Percentiles rank a stretch among this genome's conserved stretches.
phyloP scores from a whole-genome alignment of 495 filamentous ascomycete genomes.

The Staphylotrichum longicolle region DNA sequence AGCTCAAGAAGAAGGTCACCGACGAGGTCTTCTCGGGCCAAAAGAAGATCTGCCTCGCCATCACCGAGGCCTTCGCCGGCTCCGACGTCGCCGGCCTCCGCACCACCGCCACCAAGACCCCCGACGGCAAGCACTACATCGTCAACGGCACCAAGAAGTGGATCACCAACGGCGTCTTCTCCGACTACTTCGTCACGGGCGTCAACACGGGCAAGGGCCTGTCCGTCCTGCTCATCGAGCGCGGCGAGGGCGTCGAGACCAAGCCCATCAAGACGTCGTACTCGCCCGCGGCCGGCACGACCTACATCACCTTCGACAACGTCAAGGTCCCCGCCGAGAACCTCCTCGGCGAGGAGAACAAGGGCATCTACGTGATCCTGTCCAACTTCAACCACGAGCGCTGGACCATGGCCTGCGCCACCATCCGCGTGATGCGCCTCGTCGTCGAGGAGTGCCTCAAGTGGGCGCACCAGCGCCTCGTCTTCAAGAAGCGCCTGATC shows the following conservation, averaged over 20 bases:
- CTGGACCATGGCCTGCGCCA: slow-evolving; percentile 65
- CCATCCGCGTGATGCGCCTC: slow-evolving; percentile 62
- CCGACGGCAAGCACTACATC: slow-evolving; percentile 81
- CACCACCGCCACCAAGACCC: slow-evolving; percentile 76
- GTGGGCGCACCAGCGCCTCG: slow-evolving; percentile 85
- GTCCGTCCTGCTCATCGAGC: slow-evolving; percentile 71
- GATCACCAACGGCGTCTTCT: slow-evolving; percentile 87
- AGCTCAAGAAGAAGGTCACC: slow-evolving; percentile 62
- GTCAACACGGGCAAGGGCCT: slow-evolving; percentile 82
- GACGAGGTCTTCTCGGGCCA: slow-evolving; percentile 73
- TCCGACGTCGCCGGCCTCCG: slow-evolving; percentile 81
- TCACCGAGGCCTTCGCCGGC: slow-evolving; percentile 87
- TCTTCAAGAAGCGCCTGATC: slow-evolving; percentile 77
- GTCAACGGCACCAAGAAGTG: slow-evolving; percentile 91
- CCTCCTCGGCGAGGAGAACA: slow-evolving; percentile 79
- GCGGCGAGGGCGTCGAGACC: slow-evolving; percentile 68
- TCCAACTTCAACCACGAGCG: slow-evolving; percentile 84
- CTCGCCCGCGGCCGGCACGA: slow-evolving; percentile 73
- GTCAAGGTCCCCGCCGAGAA: slow-evolving; percentile 80
- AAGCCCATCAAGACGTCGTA: slow-evolving; percentile 84
- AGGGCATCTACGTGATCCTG: slow-evolving; percentile 86
- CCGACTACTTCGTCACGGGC: slow-evolving; percentile 80
- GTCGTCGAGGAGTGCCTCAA: slow-evolving; percentile 85
- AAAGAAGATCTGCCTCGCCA: slow-evolving; percentile 86
- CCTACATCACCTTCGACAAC: slow-evolving; percentile 81